These are phyloP conservation scores for Tetradesmus lagerheimii DNA, from an alignment of 139 green algal genomes.

Conservation along the genomic window DNA sequence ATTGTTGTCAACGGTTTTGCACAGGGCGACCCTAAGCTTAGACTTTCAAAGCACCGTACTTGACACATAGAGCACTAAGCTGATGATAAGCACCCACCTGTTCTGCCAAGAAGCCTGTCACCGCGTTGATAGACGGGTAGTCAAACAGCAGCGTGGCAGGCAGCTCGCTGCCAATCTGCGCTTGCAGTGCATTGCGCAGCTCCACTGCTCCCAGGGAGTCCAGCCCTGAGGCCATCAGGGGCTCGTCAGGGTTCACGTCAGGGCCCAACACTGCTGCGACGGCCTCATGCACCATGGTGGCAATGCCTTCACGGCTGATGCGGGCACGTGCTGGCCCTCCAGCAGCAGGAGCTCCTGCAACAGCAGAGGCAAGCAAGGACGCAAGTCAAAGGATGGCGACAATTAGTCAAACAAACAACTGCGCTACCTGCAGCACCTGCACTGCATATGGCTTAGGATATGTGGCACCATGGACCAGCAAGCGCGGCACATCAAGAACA, in stretches of 20 bases:
- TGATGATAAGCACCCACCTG: slow-evolving; percentile 27
- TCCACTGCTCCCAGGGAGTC: slow-evolving; percentile 85
- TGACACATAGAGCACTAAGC: too few species aligned
- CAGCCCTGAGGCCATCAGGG: slow-evolving; percentile 83
- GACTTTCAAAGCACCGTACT: too few species aligned
- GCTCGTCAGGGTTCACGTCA: slow-evolving; percentile 57
- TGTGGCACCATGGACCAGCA: neutral
- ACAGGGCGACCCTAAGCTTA: too few species aligned
- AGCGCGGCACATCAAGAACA: too few species aligned
- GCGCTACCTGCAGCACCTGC: too few species aligned
- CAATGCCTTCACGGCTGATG: slow-evolving; percentile 32
- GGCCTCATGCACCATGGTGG: slow-evolving; percentile 54
- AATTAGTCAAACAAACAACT: too few species aligned
- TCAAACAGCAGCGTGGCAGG: slow-evolving; percentile 91
- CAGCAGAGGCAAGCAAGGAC: neutral
- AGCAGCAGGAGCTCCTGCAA: neutral
- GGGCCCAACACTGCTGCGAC: slow-evolving; percentile 65
- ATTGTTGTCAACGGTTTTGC: too few species aligned
- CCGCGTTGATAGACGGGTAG: slow-evolving; percentile 76
- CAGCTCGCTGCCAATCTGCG: slow-evolving; percentile 68
- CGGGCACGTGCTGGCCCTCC: neutral
- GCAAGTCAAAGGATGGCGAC: neutral
- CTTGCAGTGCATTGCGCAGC: slow-evolving; percentile 79
- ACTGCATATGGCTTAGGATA: too few species aligned
- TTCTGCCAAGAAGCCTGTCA: slow-evolving; percentile 20